phyloP scores from a whole-genome alignment of 305 asterid genomes.

The Fraxinus latifolia region DNA sequence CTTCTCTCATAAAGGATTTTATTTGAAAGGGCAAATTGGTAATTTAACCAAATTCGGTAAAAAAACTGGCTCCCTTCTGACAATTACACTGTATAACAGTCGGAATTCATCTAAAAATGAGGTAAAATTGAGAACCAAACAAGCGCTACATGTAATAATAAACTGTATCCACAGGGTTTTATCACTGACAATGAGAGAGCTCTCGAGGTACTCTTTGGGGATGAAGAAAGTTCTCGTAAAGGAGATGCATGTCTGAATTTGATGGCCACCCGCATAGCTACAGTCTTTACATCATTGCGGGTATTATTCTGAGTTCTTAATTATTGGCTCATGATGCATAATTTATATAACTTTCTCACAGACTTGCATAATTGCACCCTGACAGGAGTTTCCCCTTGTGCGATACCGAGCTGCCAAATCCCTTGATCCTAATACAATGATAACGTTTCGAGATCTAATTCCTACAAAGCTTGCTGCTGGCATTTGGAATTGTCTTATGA shows the following conservation, averaged over 20 bases:
- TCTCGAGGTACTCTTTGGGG: slow-evolving; percentile 93
- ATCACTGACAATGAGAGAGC: slow-evolving; percentile 90
- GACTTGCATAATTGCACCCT: slow-evolving; percentile 26
- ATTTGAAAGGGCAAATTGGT: not conserved
- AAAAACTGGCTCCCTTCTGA: not conserved
- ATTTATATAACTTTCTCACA: slow-evolving; percentile 12
- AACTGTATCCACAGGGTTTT: slow-evolving; percentile 58
- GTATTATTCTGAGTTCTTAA: slow-evolving; percentile 36
- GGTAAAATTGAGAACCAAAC: not conserved
- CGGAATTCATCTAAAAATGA: not conserved
- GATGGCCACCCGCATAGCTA: slow-evolving; percentile 93
- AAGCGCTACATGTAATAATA: not conserved
- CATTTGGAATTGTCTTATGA: slow-evolving; percentile 87
- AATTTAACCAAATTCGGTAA: not conserved
- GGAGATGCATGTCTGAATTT: slow-evolving; percentile 75
- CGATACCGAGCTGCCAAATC: slow-evolving; percentile 96
- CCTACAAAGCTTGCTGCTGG: slow-evolving; percentile 98
- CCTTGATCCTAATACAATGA: slow-evolving; percentile 89
- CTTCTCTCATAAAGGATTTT: not conserved
- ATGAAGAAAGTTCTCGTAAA: slow-evolving; percentile 78
- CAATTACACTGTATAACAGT: not conserved
- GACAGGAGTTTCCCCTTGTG: slow-evolving; percentile 92
- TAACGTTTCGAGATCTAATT: slow-evolving; percentile 89
- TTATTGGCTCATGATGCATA: not conserved
- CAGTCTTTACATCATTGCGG: slow-evolving; percentile 90